A percentile compares a stretch with the other conserved stretches of the same genome.
phyloP scores from a whole-genome alignment of 2,329 filamentous ascomycete species.

The Fusarium sp. region DNA sequence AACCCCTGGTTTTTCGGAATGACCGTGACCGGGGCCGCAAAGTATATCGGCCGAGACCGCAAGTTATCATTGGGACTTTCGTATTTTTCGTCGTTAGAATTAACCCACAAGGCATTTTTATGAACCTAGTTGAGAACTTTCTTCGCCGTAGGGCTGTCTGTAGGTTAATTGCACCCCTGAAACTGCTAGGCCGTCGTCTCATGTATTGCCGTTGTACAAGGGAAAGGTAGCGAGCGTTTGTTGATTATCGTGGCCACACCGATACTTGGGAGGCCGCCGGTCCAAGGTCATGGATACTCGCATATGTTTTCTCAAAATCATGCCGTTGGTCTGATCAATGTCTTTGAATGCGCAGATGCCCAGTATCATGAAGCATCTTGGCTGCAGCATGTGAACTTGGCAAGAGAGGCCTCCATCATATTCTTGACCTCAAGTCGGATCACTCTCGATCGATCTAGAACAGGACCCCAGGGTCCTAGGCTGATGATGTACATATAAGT shows the following conservation, averaged over 20 bases:
- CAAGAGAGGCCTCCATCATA: neutral
- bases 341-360: neutral
- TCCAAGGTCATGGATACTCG: neutral
- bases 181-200: neutral
- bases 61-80: neutral
- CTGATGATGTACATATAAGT: neutral
- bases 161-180: neutral
- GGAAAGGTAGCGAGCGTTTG: conserved; percentile 25
- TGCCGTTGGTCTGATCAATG: neutral
- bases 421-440: neutral
- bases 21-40: neutral
- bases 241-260: neutral
- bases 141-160: neutral
- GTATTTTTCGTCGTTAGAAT: neutral
- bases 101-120: neutral
- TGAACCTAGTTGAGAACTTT: conserved; percentile 13
- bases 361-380: neutral
- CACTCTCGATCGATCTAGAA: neutral
- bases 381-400: neutral
- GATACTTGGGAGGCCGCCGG: neutral
- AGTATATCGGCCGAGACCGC: neutral
- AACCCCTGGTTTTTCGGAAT: neutral
- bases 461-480: neutral
- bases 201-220: conserved; percentile 46
- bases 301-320: neutral